phyloP scores from a whole-genome alignment of 2,329 filamentous ascomycete genomes.

The Fusarium sp. region DNA sequence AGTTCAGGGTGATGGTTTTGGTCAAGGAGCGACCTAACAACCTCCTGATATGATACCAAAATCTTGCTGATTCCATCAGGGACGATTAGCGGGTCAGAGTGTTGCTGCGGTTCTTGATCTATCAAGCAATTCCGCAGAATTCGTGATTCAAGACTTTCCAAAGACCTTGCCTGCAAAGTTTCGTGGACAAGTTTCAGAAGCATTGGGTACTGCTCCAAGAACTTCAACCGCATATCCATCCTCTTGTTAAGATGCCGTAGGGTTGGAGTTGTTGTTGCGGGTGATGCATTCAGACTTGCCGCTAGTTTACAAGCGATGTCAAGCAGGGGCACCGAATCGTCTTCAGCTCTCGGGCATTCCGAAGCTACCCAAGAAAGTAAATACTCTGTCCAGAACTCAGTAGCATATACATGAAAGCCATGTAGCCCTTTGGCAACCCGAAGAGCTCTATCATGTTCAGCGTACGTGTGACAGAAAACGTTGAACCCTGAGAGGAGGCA shows the following conservation, averaged over 20 bases:
- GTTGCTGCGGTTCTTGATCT: rapidly evolving
- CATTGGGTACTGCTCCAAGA: not conserved
- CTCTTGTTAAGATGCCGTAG: rapidly evolving
- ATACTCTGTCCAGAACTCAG: conserved; percentile 33
- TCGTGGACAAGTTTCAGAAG: conserved; percentile 2
- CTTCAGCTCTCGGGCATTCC: too few species aligned
- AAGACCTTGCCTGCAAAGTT: conserved; percentile 15
- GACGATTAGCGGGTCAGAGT: rapidly evolving
- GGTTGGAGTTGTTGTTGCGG: rapidly evolving
- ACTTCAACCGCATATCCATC: not conserved
- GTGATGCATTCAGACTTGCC: not conserved
- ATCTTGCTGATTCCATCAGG: conserved; percentile 1
- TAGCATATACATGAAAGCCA: conserved; percentile 29
- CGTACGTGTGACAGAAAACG: not conserved
- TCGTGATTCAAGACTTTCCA: conserved; percentile 5
- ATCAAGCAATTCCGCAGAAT: not conserved
- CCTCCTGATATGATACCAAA: conserved; percentile 17
- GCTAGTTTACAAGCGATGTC: conserved; percentile 7
- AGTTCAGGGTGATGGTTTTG: not conserved
- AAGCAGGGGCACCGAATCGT: not conserved
- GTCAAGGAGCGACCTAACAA: not conserved
- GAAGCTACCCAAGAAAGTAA: not conserved
- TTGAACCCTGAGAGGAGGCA: conserved; percentile 27
- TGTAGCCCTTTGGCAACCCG: conserved; percentile 23
- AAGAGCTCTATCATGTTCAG: not conserved